A percentile compares a stretch with the other conserved stretches of the same genome.
Evolutionary conservation across 108 stramenopile genomes (phyloP).

Genomic region (Licmophora abbreviata): DNA sequence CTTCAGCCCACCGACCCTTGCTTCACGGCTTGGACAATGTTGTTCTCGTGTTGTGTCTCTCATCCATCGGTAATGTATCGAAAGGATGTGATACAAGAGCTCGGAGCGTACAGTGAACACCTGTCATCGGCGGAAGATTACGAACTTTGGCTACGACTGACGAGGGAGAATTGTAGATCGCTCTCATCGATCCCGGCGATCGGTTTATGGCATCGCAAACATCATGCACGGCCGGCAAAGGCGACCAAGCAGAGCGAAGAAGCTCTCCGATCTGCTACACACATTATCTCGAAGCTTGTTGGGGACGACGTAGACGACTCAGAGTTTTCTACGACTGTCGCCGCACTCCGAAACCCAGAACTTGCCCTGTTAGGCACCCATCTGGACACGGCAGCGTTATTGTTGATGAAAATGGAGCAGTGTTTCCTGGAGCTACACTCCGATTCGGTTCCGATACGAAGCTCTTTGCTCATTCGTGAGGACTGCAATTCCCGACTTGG

Average conservation of each 20-base stretch:
- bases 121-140: slow-evolving; percentile 30
- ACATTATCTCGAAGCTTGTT: too few relatives aligned
- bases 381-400: slow-evolving; percentile 14
- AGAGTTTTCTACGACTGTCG: too few relatives aligned
- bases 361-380: slow-evolving; percentile 4
- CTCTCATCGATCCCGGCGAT: slow-evolving; percentile 19
- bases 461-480: slow-evolving; percentile 15
- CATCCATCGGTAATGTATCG: slow-evolving; percentile 31
- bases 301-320: too few relatives aligned
- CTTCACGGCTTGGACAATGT: slow-evolving; percentile 32
- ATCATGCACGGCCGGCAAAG: slow-evolving; percentile 4
- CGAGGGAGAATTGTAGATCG: slow-evolving; percentile 8
- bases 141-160: slow-evolving; percentile 36
- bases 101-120: slow-evolving; percentile 19
- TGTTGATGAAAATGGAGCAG: slow-evolving; percentile 16
- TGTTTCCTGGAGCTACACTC: slow-evolving; percentile 12
- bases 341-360: slow-evolving; percentile 18
- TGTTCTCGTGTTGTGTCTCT: slow-evolving; percentile 23
- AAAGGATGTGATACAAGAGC: slow-evolving; percentile 8
- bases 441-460: slow-evolving; percentile 10
- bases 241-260: slow-evolving; percentile 14
- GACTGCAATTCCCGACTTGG: slow-evolving; percentile 26
- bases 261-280: slow-evolving; percentile 9
- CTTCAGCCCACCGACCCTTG: slow-evolving; percentile 20
- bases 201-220: slow-evolving; percentile 38